These are phyloP conservation scores for Lentinula sp. DNA, from an alignment of 768 basidiomycete genomes.

Conservation along the genomic window DNA sequence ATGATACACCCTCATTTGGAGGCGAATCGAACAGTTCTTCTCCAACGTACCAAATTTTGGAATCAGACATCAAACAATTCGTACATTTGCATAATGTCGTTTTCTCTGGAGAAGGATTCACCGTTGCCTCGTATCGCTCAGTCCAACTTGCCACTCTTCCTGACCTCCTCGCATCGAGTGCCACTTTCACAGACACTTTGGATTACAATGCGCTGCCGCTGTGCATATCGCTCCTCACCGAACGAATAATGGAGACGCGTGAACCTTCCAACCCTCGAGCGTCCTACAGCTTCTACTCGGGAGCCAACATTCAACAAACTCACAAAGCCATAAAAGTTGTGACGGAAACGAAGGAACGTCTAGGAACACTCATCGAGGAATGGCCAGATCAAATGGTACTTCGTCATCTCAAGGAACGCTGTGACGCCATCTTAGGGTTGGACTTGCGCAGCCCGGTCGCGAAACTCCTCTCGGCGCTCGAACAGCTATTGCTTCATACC, in stretches of 20 bases:
- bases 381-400: conserved; percentile 99
- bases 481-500: conserved; percentile 78
- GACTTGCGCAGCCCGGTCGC: conserved; percentile 70
- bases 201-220: conserved; percentile 47
- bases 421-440: conserved; percentile 56
- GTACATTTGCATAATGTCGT: conserved; percentile 43
- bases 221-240: conserved; percentile 45
- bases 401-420: conserved; percentile 73
- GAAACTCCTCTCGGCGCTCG: conserved; percentile 73
- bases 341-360: conserved; percentile 39
- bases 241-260: conserved; percentile 27
- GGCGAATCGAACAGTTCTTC: conserved; percentile 5
- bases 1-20: neutral
- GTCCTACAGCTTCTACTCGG: conserved; percentile 73
- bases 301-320: conserved; percentile 68
- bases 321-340: conserved; percentile 54
- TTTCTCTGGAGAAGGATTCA: conserved; percentile 16
- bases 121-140: neutral
- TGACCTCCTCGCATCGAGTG: conserved; percentile 13
- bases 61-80: conserved; percentile 30
- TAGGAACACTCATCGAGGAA: conserved; percentile 56
- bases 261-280: conserved; percentile 11
- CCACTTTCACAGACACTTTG: conserved; percentile 30
- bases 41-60: conserved; percentile 22
- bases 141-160: conserved; percentile 16